Percentiles rank a stretch among this genome's conserved stretches.
Evolutionary conservation across 2,329 filamentous ascomycete genomes (phyloP).

Genomic region (Colletotrichum tamarilloi): DNA sequence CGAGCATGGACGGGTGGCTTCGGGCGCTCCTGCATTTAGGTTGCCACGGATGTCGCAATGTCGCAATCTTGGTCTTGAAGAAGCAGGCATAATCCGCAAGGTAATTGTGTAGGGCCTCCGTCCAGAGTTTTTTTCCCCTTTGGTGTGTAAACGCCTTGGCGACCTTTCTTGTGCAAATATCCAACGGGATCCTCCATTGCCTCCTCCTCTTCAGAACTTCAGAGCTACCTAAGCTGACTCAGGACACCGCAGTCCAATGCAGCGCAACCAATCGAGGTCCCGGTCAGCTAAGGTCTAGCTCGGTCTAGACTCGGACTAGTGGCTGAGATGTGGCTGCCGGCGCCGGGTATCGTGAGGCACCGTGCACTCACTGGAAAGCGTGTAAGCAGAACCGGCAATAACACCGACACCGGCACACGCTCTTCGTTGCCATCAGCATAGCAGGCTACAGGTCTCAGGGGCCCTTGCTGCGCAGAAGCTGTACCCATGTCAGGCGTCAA

Average conservation of each 20-base stretch:
- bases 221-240: background rate
- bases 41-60: conserved; percentile 13
- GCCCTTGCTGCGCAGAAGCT: background rate
- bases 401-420: background rate
- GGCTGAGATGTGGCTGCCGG: conserved; percentile 22
- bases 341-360: conserved; percentile 3
- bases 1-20: background rate
- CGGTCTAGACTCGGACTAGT: conserved; percentile 1
- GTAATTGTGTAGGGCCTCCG: background rate
- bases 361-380: background rate
- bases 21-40: background rate
- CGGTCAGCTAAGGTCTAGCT: background rate
- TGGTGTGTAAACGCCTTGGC: background rate
- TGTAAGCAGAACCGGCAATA: background rate
- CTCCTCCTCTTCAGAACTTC: no score
- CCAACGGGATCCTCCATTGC: no score
- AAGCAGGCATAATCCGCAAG: conserved; percentile 12
- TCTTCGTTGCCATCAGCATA: background rate
- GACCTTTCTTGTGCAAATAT: background rate
- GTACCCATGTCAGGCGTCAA: background rate
- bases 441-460: background rate
- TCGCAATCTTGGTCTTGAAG: background rate
- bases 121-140: conserved; percentile 2
- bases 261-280: background rate
- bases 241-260: background rate